A percentile compares a stretch with the other conserved stretches of the same genome.
These are phyloP conservation scores for Russula abietina DNA, from an alignment of 768 basidiomycete genomes.

Conservation along the genomic window DNA sequence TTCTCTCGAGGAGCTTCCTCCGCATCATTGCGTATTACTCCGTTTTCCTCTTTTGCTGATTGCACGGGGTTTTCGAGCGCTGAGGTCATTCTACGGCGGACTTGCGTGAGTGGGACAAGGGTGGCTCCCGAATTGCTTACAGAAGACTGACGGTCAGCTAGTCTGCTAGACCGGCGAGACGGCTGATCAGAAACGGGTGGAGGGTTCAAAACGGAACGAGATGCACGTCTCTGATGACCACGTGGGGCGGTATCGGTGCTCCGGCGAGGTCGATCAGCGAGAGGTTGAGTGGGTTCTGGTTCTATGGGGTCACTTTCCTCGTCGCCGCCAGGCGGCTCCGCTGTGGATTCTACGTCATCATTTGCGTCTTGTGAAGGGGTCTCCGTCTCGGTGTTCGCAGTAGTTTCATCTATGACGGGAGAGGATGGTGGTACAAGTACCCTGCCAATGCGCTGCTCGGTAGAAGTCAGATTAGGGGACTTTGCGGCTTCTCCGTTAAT, in stretches of 20 bases:
- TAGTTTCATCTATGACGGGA: not conserved
- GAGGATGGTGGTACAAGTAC: conserved; percentile 20
- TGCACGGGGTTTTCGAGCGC: not conserved
- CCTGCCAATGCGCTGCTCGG: not conserved
- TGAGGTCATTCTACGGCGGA: not conserved
- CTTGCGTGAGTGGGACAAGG: not conserved
- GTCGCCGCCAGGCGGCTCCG: not conserved
- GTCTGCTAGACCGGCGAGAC: conserved; percentile 16
- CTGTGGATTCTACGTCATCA: conserved; percentile 20
- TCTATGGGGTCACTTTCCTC: conserved; percentile 24
- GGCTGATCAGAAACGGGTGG: not conserved
- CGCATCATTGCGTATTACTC: not conserved
- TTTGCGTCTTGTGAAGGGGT: conserved; percentile 5
- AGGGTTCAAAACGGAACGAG: not conserved
- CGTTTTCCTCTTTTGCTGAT: conserved; percentile 5
- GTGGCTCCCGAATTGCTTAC: not conserved
- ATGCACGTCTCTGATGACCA: not conserved
- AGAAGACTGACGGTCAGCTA: conserved; percentile 10
- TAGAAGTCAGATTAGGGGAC: not conserved
- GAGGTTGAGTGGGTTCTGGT: conserved; percentile 4
- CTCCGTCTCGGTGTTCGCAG: not conserved
- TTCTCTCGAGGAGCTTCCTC: not conserved
- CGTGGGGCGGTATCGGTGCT: not conserved
- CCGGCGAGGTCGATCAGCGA: not conserved
- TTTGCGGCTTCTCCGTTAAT: conserved; percentile 11